Conservation (phyloP, 768 basidiomycete genomes). For the Tulasnella sp. region DNA sequence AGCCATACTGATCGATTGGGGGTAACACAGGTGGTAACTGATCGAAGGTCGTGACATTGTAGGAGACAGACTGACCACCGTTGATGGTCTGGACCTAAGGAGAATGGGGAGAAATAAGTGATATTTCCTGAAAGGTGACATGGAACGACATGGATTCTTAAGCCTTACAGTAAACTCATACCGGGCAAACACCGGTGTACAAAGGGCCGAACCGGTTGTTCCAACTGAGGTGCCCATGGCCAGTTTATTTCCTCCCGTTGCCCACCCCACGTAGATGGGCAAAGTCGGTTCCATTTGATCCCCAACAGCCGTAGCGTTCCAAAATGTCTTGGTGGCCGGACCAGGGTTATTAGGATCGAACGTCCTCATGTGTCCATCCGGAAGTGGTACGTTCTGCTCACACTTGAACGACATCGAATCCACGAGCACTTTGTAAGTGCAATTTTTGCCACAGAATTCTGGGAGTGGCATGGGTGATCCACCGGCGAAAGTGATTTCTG, state of each 20-base stretch:
- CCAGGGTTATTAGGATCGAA: not conserved
- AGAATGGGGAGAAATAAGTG: not conserved
- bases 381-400: not conserved
- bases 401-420: not conserved
- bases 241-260: not conserved
- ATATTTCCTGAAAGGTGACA: not conserved
- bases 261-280: not conserved
- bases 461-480: not conserved
- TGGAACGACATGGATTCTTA: not conserved
- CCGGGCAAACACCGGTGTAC: not conserved
- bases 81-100: not conserved
- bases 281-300: not conserved
- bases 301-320: not conserved
- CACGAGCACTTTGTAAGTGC: not conserved
- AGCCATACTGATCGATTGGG: not conserved
- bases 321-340: not conserved
- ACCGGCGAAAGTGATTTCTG: not conserved
- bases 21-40: not conserved
- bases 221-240: not conserved
- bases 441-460: not conserved
- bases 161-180: not conserved
- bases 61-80: not conserved
- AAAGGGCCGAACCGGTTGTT: not conserved
- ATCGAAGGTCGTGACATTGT: not conserved
- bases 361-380: not conserved